Base-by-base conservation (phyloP, 768 basidiomycete species). In the Aureoboletus auriporus region DNA sequence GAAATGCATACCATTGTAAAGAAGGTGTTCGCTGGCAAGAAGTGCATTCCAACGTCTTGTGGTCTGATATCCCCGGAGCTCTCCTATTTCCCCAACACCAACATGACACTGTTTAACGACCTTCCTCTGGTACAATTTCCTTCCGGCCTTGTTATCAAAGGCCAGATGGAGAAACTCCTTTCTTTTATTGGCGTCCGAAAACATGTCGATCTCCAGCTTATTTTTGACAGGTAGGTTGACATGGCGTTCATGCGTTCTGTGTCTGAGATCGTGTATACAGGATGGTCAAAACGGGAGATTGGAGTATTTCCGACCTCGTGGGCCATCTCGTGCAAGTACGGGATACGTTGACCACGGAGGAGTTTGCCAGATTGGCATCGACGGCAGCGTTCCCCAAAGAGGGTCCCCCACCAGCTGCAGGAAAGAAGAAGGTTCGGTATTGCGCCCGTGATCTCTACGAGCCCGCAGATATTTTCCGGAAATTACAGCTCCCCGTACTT, bases 131-230 rank as follows among this genome's bases (percentile, higher is more conserved):
- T 93, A 6, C 76, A 71, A 2, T 70, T 96, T 39, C 78, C 89
- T 1, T 88, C 84, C 6, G 81, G 79, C 2, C 57, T 69, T 2
- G 45, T 63, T 0, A 71, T 93, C 55, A 92, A 88, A 62, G 85
- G 84, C 1, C 66, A 73, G 5, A 62, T 91, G 55, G 92, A 94
- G 61, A 84, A 79, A 53, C 64, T 91, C 3, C 67, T 93, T 6
- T 71, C 79, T 27, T 78, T 76, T 2, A 69, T 97, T 0, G 95
- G 93, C 10, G 90, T 97, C 10, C 79, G 92, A 14, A 90, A 83
- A 62, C 93, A 94, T 54, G 92, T 97, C 7, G 89, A 97, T 51
- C 74, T 97, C 2, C 93, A 97, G 64, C 72, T 96, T 3, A 78
- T 99, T n/a, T 99, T 99, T 62, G 80, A 86, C 46, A 77, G 93